Evolutionary conservation across 2,329 filamentous ascomycete species (phyloP).

Genomic region (Aspergillus tanneri): DNA sequence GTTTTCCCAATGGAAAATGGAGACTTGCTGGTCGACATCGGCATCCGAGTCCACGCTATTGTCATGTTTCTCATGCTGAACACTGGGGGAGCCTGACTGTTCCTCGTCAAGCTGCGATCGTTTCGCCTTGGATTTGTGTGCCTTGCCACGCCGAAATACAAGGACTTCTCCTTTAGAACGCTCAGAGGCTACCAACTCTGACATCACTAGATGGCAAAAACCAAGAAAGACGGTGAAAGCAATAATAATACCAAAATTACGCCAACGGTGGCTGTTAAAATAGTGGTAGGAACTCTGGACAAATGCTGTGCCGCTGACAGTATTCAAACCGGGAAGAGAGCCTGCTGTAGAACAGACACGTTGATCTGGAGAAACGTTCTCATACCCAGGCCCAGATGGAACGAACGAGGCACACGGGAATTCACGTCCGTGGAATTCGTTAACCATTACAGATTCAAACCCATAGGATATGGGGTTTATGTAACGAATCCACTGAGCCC

Average conservation of each 20-base stretch:
- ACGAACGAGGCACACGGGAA: slow-evolving; percentile 52
- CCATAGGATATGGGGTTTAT: slow-evolving; percentile 73
- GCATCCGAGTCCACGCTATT: neutral
- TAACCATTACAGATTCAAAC: slow-evolving; percentile 76
- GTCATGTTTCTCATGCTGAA: neutral
- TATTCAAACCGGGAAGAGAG: slow-evolving; percentile 51
- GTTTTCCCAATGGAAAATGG: slow-evolving; percentile 80
- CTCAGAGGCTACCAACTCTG: slow-evolving; percentile 53
- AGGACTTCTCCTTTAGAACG: slow-evolving; percentile 73
- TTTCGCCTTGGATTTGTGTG: slow-evolving; percentile 4
- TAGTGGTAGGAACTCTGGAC: slow-evolving; percentile 57
- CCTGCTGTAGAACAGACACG: slow-evolving; percentile 60
- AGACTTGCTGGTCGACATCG: slow-evolving; percentile 52
- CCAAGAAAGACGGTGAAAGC: slow-evolving; percentile 62
- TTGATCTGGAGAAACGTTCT: slow-evolving; percentile 28
- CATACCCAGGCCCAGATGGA: slow-evolving; percentile 44
- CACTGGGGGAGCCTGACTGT: slow-evolving; percentile 23
- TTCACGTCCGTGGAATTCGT: slow-evolving; percentile 69
- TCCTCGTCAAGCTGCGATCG: slow-evolving; percentile 7
- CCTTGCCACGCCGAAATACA: slow-evolving; percentile 62
- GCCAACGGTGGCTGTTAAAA: slow-evolving; percentile 59
- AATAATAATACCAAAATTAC: slow-evolving; percentile 66
- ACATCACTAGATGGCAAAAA: slow-evolving; percentile 52
- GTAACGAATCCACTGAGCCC: slow-evolving; percentile 78
- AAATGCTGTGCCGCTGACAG: slow-evolving; percentile 60